Percentiles rank a stretch among this genome's conserved stretches.
phyloP scores from a whole-genome alignment of 805 yeast species.

The Candida lessepsii region DNA sequence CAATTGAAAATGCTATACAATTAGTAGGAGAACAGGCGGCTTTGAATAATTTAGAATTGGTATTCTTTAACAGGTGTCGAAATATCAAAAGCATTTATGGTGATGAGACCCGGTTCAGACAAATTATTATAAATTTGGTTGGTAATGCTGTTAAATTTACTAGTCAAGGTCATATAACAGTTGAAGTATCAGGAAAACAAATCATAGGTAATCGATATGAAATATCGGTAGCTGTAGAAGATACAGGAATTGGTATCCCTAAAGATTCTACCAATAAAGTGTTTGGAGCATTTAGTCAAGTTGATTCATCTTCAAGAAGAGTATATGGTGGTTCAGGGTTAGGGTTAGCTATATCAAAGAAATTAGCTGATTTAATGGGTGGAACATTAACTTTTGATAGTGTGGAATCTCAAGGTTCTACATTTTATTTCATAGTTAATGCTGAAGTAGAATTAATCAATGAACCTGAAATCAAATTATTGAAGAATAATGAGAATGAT shows the following conservation, averaged over 20 bases:
- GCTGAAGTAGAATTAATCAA: slow-evolving; percentile 23
- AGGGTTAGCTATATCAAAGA: slow-evolving; percentile 49
- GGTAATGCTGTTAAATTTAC: slow-evolving; percentile 58
- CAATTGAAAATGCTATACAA: slow-evolving; percentile 49
- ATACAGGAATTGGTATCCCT: slow-evolving; percentile 57
- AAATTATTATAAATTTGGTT: slow-evolving; percentile 49
- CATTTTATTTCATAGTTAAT: slow-evolving; percentile 40
- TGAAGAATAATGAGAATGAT: not conserved
- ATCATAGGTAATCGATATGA: slow-evolving; percentile 34
- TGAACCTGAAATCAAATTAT: slow-evolving; percentile 19
- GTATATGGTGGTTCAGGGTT: slow-evolving; percentile 54
- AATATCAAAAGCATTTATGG: slow-evolving; percentile 41
- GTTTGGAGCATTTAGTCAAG: slow-evolving; percentile 54
- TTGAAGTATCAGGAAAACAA: slow-evolving; percentile 31
- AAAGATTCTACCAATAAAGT: slow-evolving; percentile 42
- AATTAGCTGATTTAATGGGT: slow-evolving; percentile 48
- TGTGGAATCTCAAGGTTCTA: slow-evolving; percentile 46
- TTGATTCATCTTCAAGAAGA: slow-evolving; percentile 53
- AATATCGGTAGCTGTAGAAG: slow-evolving; percentile 40
- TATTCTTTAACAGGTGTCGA: slow-evolving; percentile 41
- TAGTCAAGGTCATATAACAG: slow-evolving; percentile 39
- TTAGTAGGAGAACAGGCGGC: slow-evolving; percentile 49
- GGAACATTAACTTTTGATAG: slow-evolving; percentile 48
- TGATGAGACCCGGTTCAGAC: slow-evolving; percentile 50
- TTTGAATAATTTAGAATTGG: slow-evolving; percentile 44